phyloP scores from a whole-genome alignment of 805 yeast species.

The Metschnikowia proteae region DNA sequence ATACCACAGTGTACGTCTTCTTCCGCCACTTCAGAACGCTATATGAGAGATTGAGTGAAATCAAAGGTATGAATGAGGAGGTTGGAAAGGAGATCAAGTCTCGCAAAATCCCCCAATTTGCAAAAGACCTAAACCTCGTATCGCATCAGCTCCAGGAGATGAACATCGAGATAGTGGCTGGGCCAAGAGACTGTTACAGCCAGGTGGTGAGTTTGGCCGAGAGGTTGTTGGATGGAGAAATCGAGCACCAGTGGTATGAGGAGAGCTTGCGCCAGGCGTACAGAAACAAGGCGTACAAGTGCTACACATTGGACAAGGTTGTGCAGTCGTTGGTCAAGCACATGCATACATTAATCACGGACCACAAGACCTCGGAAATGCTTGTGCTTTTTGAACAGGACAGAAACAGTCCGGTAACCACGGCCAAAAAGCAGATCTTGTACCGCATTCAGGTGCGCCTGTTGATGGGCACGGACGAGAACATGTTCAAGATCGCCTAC shows the following conservation, averaged over 20 bases:
- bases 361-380: conserved; percentile 75
- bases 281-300: conserved; percentile 86
- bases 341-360: conserved; percentile 78
- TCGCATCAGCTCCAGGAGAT: conserved; percentile 77
- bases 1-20: conserved; percentile 84
- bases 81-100: conserved; percentile 69
- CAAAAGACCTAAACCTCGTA: conserved; percentile 77
- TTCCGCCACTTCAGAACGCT: conserved; percentile 80
- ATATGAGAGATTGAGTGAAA: conserved; percentile 74
- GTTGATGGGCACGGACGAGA: conserved; percentile 76
- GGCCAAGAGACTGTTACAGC: conserved; percentile 60
- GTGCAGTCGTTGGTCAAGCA: conserved; percentile 72
- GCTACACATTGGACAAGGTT: conserved; percentile 91
- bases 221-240: conserved; percentile 77
- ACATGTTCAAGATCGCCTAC: conserved; percentile 84
- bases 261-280: conserved; percentile 94
- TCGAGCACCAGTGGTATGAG: conserved; percentile 94
- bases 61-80: conserved; percentile 65
- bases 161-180: conserved; percentile 64
- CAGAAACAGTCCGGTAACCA: conserved; percentile 57
- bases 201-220: conserved; percentile 77
- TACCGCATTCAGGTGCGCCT: conserved; percentile 86
- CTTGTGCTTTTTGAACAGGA: conserved; percentile 80
- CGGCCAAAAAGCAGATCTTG: conserved; percentile 82
- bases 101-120: conserved; percentile 68